phyloP scores from a whole-genome alignment of 2,329 filamentous ascomycete species.

The Fusarium sp. region DNA sequence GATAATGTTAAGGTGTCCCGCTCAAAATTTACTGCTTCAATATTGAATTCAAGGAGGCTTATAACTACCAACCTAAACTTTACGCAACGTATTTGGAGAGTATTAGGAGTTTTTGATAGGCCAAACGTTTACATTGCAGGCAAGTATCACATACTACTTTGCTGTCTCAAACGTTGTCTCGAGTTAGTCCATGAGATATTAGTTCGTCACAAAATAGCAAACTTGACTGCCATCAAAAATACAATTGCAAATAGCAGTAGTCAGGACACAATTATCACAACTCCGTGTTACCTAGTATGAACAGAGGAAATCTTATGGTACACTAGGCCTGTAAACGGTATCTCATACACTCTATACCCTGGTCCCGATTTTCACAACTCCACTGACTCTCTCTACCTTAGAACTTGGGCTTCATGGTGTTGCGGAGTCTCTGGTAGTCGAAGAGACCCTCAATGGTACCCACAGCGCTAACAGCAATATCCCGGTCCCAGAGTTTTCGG shows the following conservation, averaged over 20 bases:
- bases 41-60: background rate
- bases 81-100: too few relatives aligned
- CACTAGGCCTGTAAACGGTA: constrained; percentile 62
- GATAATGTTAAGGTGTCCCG: background rate
- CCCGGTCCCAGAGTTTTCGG: constrained; percentile 96
- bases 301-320: constrained; percentile 61
- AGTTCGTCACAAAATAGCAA: background rate
- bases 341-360: constrained; percentile 66
- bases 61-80: background rate
- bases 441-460: constrained; percentile 88
- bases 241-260: constrained; percentile 5
- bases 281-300: constrained; percentile 48
- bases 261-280: constrained; percentile 44
- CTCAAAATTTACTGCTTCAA: background rate
- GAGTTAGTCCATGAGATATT: too few relatives aligned
- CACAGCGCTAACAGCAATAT: constrained; percentile 91
- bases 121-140: too few relatives aligned
- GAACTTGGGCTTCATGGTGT: constrained; percentile 87
- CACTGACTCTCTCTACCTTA: constrained; percentile 49
- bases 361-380: constrained; percentile 51
- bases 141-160: too few relatives aligned
- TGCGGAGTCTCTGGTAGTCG: constrained; percentile 81
- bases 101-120: too few relatives aligned
- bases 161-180: too few relatives aligned
- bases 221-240: background rate